Base-by-base conservation (phyloP, 352 stramenopile genomes). In the Globisporangium spiculum region DNA sequence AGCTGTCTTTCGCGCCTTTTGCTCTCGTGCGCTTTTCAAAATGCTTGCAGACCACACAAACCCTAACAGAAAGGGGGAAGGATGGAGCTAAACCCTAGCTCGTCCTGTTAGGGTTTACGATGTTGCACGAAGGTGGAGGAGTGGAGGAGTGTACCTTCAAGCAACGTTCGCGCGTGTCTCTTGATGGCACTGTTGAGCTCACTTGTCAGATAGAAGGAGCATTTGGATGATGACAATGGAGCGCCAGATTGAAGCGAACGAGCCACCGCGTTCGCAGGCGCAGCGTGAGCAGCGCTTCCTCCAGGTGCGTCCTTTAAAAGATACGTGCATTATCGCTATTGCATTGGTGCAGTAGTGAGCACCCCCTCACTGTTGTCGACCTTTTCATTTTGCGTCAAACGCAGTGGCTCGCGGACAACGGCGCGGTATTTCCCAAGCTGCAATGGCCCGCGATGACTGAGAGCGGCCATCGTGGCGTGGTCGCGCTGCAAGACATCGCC, bases 341-440 rank as follows among this genome's bases (percentile, higher is more conserved):
- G 26, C 26, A 27, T 18, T 57, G 24, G 7, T 52, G 44, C 18
- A 22, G 8, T 9, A 52, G 44, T 5, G 5, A 4, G 7, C 16
- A 8, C 18, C 22, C 44, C 10, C 18, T 52, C 18, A 8, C 44
- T 52, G 18, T 52, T 52, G 5, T 24, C 18, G 6, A 10, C 6
- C 14, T 52, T 52, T 24, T 22, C 30, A 32, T 10, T 52, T 52
- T 52, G 14, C 26, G 8, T 60, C 26, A 18, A 20, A 60, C 26
- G 12, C 46, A 86, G 72, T 97, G 89, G 89, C 77, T 97, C 27
- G 27, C 9, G 1, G 83, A 83, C 32, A 81, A 96, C 68, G 89
- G 87, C 60, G 86, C 84, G 7, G 66, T 61, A 24, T 93, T 96
- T 67, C 75, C 82, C 9, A 96, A 96, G 76, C 70, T 97, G 9